These are phyloP conservation scores for Verticillium zaregamsianum DNA, from an alignment of 2,329 filamentous ascomycete genomes.

Conservation along the genomic window DNA sequence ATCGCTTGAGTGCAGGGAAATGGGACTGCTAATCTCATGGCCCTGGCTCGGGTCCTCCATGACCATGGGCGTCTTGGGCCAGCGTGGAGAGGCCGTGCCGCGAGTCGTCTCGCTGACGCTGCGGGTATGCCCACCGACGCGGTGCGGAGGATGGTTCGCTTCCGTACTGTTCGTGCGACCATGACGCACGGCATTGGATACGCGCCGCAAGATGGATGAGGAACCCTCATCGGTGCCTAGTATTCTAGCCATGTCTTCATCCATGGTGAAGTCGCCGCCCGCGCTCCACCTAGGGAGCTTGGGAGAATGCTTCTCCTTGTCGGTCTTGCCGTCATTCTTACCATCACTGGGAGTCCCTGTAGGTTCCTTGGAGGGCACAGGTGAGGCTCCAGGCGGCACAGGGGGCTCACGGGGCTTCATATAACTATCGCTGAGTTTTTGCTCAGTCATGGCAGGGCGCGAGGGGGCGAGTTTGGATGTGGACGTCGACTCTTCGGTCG, in stretches of 20 bases:
- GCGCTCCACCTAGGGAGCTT: constrained; percentile 71
- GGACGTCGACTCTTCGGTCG: constrained; percentile 17
- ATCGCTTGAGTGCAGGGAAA: constrained; percentile 58
- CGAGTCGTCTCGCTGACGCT: constrained; percentile 67
- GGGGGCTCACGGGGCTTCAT: constrained; percentile 56
- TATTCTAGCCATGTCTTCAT: constrained; percentile 91
- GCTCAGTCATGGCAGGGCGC: constrained; percentile 27
- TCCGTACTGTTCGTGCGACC: constrained; percentile 82
- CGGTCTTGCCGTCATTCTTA: not conserved
- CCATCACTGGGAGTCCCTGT: constrained; percentile 31
- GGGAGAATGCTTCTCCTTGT: constrained; percentile 50
- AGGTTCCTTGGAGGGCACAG: constrained; percentile 31
- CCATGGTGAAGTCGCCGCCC: constrained; percentile 86
- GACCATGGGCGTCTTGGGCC: constrained; percentile 63
- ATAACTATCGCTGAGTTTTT: constrained; percentile 48
- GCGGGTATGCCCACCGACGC: constrained; percentile 44
- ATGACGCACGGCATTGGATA: constrained; percentile 92
- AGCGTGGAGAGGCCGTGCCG: constrained; percentile 60
- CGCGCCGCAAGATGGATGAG: constrained; percentile 77
- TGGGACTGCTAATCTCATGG: constrained; percentile 69
- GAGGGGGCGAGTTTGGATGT: constrained; percentile 11
- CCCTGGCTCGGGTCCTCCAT: constrained; percentile 39
- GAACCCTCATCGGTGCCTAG: constrained; percentile 72
- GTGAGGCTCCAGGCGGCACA: constrained; percentile 36
- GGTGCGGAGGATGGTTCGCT: constrained; percentile 31